phyloP scores from a whole-genome alignment of 441 rosid species.

The Populus hybrid region DNA sequence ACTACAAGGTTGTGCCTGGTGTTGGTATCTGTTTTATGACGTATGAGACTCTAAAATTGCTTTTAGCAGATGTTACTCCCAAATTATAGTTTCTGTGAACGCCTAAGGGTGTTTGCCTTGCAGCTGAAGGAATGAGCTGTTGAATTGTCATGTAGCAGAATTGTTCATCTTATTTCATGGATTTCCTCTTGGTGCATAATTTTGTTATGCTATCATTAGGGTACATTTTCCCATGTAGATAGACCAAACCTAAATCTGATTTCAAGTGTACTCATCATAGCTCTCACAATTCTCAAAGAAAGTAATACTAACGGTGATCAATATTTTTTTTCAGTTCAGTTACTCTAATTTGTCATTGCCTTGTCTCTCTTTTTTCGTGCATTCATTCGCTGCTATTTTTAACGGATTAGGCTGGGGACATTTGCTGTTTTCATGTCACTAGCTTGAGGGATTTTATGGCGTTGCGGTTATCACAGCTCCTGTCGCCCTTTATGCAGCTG shows the following conservation, averaged over 20 bases:
- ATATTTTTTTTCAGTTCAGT: not conserved
- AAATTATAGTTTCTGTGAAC: conserved; percentile 24
- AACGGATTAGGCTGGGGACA: too few species aligned
- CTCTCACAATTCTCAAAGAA: conserved; percentile 3
- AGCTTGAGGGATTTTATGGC: not conserved
- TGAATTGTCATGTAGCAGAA: conserved; percentile 8
- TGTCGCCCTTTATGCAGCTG: too few species aligned
- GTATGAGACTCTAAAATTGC: conserved; percentile 69
- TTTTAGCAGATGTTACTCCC: conserved; percentile 50
- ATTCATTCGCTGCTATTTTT: not conserved
- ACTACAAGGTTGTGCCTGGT: conserved; percentile 93
- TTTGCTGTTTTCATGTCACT: too few species aligned
- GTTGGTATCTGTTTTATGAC: conserved; percentile 96
- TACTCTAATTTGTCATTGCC: not conserved
- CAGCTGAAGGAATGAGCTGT: not conserved
- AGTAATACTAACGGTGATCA: not conserved
- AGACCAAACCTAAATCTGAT: not conserved
- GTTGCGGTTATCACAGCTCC: too few species aligned
- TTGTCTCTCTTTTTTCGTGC: not conserved
- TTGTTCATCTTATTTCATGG: not conserved
- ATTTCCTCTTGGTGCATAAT: conserved; percentile 26
- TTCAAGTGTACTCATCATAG: conserved; percentile 14
- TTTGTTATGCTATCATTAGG: conserved; percentile 24
- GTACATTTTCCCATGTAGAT: conserved; percentile 25
- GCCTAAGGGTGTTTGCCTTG: not conserved